Percentiles rank a stretch among this genome's conserved stretches.
phyloP scores from a whole-genome alignment of 2,329 filamentous ascomycete species.

The Davidsoniella australis region DNA sequence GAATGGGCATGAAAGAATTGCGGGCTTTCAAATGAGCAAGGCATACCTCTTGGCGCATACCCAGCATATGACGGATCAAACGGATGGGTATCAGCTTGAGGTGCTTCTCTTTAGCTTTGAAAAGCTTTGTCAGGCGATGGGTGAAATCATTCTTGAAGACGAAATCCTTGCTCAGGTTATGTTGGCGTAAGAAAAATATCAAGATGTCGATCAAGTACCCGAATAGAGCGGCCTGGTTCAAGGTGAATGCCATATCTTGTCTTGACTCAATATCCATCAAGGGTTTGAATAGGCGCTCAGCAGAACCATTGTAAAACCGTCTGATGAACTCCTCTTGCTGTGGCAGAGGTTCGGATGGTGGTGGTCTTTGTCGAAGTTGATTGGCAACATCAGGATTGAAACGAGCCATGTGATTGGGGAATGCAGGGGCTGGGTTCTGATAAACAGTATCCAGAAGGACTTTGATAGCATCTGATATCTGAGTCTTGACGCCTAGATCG shows the following conservation, averaged over 20 bases:
- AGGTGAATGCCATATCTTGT: conserved; percentile 51
- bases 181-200: conserved; percentile 83
- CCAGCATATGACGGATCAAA: conserved; percentile 77
- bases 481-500: conserved; percentile 85
- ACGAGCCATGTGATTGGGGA: conserved; percentile 16
- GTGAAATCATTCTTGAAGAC: conserved; percentile 66
- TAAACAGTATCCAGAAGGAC: conserved; percentile 59
- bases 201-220: conserved; percentile 83
- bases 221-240: conserved; percentile 79
- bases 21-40: conserved; percentile 69
- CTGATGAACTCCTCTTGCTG: conserved; percentile 75
- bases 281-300: conserved; percentile 70
- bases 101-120: conserved; percentile 76
- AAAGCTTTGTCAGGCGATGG: conserved; percentile 63
- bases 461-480: conserved; percentile 89
- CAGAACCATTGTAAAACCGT: conserved; percentile 78
- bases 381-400: conserved; percentile 11
- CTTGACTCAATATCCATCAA: conserved; percentile 62
- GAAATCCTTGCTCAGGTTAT: conserved; percentile 78
- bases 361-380: conserved; percentile 27
- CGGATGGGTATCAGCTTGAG: conserved; percentile 87
- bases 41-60: conserved; percentile 81
- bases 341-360: conserved; percentile 35
- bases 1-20: conserved; percentile 64
- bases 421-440: conserved; percentile 20